Evolutionary conservation across 345 rosid genomes (phyloP).

Genomic region (Schrenkiella parvula): DNA sequence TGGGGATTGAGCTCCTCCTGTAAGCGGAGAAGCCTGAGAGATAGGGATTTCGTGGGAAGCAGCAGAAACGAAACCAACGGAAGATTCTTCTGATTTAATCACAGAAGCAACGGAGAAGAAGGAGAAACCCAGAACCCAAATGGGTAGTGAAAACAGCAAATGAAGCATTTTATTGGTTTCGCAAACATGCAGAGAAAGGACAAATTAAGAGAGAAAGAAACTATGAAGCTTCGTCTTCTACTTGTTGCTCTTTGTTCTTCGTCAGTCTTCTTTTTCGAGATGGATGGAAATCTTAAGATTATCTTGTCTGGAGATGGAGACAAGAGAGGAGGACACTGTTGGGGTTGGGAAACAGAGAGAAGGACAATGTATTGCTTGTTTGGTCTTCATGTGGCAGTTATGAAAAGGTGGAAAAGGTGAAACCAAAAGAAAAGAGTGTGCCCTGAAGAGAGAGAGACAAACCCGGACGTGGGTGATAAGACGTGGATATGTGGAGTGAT

Average conservation of each 20-base stretch:
- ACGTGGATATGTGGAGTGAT: slow-evolving; percentile 28
- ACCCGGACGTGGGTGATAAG: slow-evolving; percentile 24
- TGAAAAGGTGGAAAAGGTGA: slow-evolving; percentile 29
- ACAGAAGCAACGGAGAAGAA: slow-evolving; percentile 33
- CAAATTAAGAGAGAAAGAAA: not conserved
- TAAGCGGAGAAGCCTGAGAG: slow-evolving; percentile 42
- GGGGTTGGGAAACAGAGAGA: slow-evolving; percentile 20
- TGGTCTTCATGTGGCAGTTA: slow-evolving; percentile 38
- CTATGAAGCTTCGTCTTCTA: slow-evolving; percentile 5
- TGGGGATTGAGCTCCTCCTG: slow-evolving; percentile 72
- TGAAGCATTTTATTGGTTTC: not conserved
- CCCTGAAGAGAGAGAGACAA: not conserved
- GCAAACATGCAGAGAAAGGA: slow-evolving; percentile 27
- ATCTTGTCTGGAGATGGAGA: slow-evolving; percentile 31
- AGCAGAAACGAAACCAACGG: slow-evolving; percentile 31
- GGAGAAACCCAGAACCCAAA: slow-evolving; percentile 45
- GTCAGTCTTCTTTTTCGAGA: not conserved
- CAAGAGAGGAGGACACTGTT: slow-evolving; percentile 23
- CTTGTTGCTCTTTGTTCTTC: not conserved
- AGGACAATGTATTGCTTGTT: slow-evolving; percentile 22
- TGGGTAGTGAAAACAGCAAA: slow-evolving; percentile 34
- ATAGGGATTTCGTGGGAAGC: slow-evolving; percentile 39
- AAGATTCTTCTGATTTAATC: slow-evolving; percentile 39
- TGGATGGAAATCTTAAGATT: not conserved
- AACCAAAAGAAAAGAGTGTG: not conserved